Base-by-base conservation (phyloP, 306 rosid genomes). In the Adenanthera pavonina region DNA sequence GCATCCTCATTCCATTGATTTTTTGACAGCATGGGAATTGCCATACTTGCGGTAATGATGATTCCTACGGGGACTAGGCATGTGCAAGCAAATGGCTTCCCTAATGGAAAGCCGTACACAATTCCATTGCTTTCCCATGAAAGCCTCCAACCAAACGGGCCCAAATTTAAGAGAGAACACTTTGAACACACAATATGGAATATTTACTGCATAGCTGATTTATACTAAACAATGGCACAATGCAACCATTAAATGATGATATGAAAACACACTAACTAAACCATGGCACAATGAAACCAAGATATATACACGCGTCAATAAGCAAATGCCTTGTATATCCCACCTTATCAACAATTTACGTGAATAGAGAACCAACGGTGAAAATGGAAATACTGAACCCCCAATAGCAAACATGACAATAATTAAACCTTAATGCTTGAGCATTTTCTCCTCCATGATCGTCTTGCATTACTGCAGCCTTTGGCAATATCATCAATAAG, bases 301-400 rank as follows among this genome's bases (percentile, higher is more conserved):
- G 77, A 57, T 10, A 74, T 73, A 56, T 48, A 81, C 62, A 81
- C 76, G 59, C 61, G 33, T 72, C 71, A 25, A 74, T 71, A 74
- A 77, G 74, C 68, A 47, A 25, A 71, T 40, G 81, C 70, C 81
- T 48, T 70, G 70, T 14, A 85, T 78, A 67, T 71, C 54, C 76
- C 83, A 84, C 47, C 80, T 51, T 76, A 80, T 57, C 69, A 72
- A 80, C 76, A 84, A 78, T 81, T 84, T 71, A 86, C 81, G 64
- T 62, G 80, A 70, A 72, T 78, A 68, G n/a, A 69, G 82, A 74
- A 53, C 65, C 81, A n/a, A 79, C 62, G 65, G 59, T 46, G 48
- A 20, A 59, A 57, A 61, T 33, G 25, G 53, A 48, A 46, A 17
- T 38, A 30, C 20, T n/a, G 53, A 72, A 80, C 33, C 72, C 66